Conservation (phyloP, 306 rosid species). For the Rosa chinensis region DNA sequence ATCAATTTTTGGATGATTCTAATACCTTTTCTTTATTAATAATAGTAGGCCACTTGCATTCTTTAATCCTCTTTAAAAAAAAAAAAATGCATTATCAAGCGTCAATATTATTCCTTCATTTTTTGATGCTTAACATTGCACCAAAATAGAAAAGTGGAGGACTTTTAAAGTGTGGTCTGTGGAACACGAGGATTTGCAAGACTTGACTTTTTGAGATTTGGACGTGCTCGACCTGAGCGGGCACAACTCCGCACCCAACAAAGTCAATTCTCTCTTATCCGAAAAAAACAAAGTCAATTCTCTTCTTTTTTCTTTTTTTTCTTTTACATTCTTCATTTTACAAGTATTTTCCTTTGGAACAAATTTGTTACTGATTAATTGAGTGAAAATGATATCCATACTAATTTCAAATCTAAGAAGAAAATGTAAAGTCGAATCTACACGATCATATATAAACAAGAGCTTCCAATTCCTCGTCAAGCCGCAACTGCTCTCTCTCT, state of each 20-base stretch:
- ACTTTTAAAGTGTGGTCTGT: background rate
- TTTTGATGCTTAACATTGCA: background rate
- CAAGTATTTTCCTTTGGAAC: background rate
- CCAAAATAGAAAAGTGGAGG: background rate
- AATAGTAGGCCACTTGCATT: background rate
- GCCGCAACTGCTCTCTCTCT: too few relatives aligned
- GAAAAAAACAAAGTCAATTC: background rate
- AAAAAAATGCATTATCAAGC: background rate
- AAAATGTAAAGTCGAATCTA: background rate
- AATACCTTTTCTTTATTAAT: background rate
- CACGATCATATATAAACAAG: background rate
- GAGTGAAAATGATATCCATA: background rate
- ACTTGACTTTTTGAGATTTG: background rate
- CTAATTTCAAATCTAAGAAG: background rate
- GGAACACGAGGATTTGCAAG: background rate
- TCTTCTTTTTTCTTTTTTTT: background rate
- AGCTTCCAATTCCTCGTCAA: background rate
- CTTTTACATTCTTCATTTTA: background rate
- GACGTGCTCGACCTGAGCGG: background rate
- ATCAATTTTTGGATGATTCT: background rate
- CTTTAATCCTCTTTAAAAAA: too few relatives aligned
- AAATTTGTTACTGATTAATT: background rate
- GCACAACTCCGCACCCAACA: background rate
- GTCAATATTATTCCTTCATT: background rate
- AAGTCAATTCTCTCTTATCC: background rate